Evolutionary conservation across 768 basidiomycete species (phyloP), one percentile per base, ranked within the genome.

Genomic region (Pleurotus sapidus): DNA sequence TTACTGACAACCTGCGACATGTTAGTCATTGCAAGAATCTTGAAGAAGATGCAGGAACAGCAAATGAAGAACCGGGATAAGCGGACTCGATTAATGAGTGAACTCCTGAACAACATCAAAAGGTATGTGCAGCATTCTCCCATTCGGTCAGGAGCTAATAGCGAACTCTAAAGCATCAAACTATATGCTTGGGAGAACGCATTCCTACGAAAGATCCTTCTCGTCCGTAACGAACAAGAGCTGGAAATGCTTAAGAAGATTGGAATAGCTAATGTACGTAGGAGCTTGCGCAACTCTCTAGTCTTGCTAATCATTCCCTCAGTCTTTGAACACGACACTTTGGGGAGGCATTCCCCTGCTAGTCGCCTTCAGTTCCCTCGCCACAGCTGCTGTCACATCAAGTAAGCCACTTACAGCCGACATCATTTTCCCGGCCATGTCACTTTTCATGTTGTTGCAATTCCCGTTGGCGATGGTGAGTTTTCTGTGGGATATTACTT

Each of bases 1-100:
- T 15, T 6, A 20, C 11, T 30, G 37, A 25, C 58, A 65, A 64
- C 40, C 1, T 0, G 6, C 42, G 14, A 0, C 20, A 24, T 25
- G 57, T 15, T 45, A 77, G 78, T 76, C 43, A 87, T 94, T 57
- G 93, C 94, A 1, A 67, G 83, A 4, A 73, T 82, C 51, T 65
- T 91, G 50, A 92, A 92, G 67, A 76, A 69, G 39, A 84, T 96
- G 77, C 93, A 97, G 66, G 83, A 90, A 61, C 65, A 84, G 63
- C 94, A 98, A 69, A 98, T 98, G 96, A 94, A 93, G 71, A 93
- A 89, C 70, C 83, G 93, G 59, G 95, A 95, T 65, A 79, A 83
- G 63, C 81, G 92, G 30, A 93, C 91, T 6, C 75, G 88, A 42
- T 73, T 95, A 46, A 97, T 98, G 95, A 94, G 84, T 62, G 95